Base-by-base conservation (phyloP, 495 filamentous ascomycete species). In the Durotheca rogersii region DNA sequence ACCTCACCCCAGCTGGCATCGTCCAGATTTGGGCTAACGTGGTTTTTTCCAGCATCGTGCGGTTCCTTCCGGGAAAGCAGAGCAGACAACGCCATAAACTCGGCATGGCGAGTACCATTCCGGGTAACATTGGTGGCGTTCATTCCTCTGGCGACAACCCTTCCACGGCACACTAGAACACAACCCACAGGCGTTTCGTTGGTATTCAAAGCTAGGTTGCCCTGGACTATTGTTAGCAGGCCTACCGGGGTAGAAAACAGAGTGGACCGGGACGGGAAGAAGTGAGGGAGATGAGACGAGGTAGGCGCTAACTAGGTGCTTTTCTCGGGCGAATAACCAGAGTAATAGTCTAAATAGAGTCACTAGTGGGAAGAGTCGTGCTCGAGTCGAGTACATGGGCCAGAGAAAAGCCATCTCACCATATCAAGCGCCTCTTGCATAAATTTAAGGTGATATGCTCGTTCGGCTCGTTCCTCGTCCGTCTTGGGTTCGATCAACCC, bases 101-200 rank as follows among this genome's bases (percentile, higher is more conserved):
- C 93, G 31, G 93, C 93, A 65, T 98, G 93, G 14, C 90, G 79
- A 19, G 94, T 97, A 6, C 93, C 92, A 78, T 95, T 70, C 19
- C 76, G 82, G 6, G 86, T 91, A 43, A 85, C 76, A 62, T 97
- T 98, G 20, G 93, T 98, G 18, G 92, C 92, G 57, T 98, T 98
- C 88, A 93, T 95, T 38, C 93, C 93, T 43, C 71, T 73, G 4
- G 86, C 91, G 57, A 98, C 87, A 47, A 96, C 78, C 36, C 81
- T 68, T 45, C 77, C 79, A 27, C 84, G 61, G 62, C 89, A 73
- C 0, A 96, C 90, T 35, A 98, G 81, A 14, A 97, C 89, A 72
- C 94, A 97, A 41, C 93, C 94, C 11, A 98, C 94, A 4, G 93
- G 94, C 1, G 94, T 96, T 72, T 98, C 93, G 51, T 90, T 85